phyloP scores from a whole-genome alignment of 1,284 basidiomycete species.

The Tetrapyrgos nigripes region DNA sequence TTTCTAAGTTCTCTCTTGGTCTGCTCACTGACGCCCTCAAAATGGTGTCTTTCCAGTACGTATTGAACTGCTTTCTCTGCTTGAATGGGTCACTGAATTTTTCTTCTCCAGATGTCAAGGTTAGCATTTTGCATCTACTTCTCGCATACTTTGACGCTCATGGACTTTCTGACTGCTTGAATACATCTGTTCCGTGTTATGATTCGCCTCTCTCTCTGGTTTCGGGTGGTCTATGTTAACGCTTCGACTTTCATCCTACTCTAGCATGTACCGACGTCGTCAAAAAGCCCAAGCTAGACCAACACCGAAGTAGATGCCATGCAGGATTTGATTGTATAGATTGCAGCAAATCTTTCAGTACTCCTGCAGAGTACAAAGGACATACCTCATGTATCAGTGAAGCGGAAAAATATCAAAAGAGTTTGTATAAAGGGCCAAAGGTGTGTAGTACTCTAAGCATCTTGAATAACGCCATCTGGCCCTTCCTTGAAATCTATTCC shows the following conservation, averaged over 20 bases:
- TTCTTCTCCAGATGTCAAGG: constrained; percentile 47
- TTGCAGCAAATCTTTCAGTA: constrained; percentile 82
- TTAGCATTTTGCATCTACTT: constrained; percentile 24
- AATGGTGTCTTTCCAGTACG: constrained; percentile 54
- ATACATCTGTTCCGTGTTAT: neutral
- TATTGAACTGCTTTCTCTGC: constrained; percentile 4
- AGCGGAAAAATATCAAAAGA: constrained; percentile 92
- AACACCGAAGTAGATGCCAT: constrained; percentile 66
- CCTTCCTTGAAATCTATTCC: too few species aligned
- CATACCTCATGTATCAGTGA: constrained; percentile 89
- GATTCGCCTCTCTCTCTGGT: too few species aligned
- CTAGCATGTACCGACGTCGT: constrained; percentile 83
- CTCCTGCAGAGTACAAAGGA: constrained; percentile 77
- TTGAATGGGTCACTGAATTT: neutral
- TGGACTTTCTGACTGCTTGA: constrained; percentile 1
- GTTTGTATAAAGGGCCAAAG: constrained; percentile 82
- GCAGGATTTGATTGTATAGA: constrained; percentile 87
- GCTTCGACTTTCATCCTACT: neutral
- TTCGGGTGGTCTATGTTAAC: too few species aligned
- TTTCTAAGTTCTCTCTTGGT: too few species aligned
- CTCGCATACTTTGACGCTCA: neutral
- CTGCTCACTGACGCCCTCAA: neutral
- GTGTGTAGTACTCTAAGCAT: too few species aligned
- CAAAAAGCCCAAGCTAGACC: constrained; percentile 90
- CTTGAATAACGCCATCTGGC: too few species aligned